A percentile compares a stretch with the other conserved stretches of the same genome.
phyloP scores from a whole-genome alignment of 345 rosid species.

The Populus deltoides region DNA sequence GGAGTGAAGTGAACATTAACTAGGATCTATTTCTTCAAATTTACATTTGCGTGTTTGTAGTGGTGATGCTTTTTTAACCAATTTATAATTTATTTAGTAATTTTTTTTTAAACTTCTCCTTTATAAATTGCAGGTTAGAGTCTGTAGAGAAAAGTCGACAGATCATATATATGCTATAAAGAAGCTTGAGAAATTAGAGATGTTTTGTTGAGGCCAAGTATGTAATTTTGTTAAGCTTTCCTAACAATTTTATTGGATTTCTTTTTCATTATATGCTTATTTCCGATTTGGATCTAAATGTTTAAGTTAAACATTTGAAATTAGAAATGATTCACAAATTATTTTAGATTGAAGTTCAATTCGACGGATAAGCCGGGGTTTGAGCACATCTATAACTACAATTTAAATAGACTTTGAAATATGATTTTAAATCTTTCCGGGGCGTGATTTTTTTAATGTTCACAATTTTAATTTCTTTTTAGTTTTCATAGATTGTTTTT shows the following conservation, averaged over 20 bases:
- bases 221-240: constrained; percentile 3
- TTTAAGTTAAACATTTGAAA: constrained; percentile 65
- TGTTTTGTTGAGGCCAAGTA: constrained; percentile 92
- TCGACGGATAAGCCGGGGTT: too few relatives aligned
- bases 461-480: too few relatives aligned
- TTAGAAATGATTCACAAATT: constrained; percentile 29
- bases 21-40: not conserved
- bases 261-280: constrained; percentile 8
- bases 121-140: constrained; percentile 56
- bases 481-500: too few relatives aligned
- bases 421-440: too few relatives aligned
- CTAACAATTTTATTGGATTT: not conserved
- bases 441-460: too few relatives aligned
- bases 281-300: constrained; percentile 20
- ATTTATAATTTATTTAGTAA: not conserved
- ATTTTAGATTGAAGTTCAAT: too few relatives aligned
- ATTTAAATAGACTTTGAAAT: too few relatives aligned
- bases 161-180: constrained; percentile 97
- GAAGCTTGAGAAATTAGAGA: constrained; percentile 83
- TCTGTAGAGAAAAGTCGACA: constrained; percentile 79
- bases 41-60: not conserved
- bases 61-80: not conserved
- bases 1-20: not conserved
- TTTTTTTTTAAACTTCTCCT: not conserved
- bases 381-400: too few relatives aligned